Percentiles rank a stretch among this genome's conserved stretches.
Conservation (phyloP, 2,329 filamentous ascomycete genomes). For the Talaromyces marneffei region DNA sequence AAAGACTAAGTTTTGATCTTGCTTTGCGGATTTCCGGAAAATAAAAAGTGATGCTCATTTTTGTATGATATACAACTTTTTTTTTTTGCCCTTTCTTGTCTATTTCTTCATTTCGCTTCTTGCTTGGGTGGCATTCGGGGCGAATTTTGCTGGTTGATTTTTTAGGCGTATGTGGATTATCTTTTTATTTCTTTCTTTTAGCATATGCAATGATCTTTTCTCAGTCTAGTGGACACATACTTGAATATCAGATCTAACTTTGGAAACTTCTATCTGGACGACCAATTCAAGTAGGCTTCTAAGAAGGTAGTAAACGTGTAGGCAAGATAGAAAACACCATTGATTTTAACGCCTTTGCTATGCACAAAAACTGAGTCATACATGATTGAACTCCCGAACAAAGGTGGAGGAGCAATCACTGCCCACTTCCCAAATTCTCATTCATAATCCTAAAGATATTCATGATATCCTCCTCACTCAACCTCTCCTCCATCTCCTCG, state of each 20-base stretch:
- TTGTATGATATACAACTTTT: slow-evolving; percentile 42
- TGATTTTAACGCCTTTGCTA: slow-evolving; percentile 9
- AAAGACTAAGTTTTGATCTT: slow-evolving; percentile 40
- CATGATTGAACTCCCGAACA: not conserved
- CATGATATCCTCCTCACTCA: slow-evolving; percentile 33
- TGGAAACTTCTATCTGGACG: not conserved
- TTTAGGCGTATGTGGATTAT: slow-evolving; percentile 13
- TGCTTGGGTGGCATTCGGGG: slow-evolving; percentile 31
- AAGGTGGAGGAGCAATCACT: not conserved
- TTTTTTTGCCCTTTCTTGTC: slow-evolving; percentile 25
- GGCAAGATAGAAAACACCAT: not conserved
- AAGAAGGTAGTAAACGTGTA: not conserved
- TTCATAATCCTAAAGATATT: slow-evolving; percentile 33
- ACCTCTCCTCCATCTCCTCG: slow-evolving; percentile 39
- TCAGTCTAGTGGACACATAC: not conserved
- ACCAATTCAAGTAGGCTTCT: no score
- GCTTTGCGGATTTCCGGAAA: slow-evolving; percentile 13
- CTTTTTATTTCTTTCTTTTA: slow-evolving; percentile 8
- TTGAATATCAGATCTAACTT: slow-evolving; percentile 1
- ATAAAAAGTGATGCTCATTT: slow-evolving; percentile 21
- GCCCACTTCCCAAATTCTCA: slow-evolving; percentile 23
- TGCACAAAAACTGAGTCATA: slow-evolving; percentile 4
- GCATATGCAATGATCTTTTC: slow-evolving; percentile 8
- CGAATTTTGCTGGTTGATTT: slow-evolving; percentile 17
- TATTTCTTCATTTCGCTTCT: slow-evolving; percentile 25